Evolutionary conservation across 2,329 filamentous ascomycete genomes (phyloP).

Genomic region (Epichloe hybrida): DNA sequence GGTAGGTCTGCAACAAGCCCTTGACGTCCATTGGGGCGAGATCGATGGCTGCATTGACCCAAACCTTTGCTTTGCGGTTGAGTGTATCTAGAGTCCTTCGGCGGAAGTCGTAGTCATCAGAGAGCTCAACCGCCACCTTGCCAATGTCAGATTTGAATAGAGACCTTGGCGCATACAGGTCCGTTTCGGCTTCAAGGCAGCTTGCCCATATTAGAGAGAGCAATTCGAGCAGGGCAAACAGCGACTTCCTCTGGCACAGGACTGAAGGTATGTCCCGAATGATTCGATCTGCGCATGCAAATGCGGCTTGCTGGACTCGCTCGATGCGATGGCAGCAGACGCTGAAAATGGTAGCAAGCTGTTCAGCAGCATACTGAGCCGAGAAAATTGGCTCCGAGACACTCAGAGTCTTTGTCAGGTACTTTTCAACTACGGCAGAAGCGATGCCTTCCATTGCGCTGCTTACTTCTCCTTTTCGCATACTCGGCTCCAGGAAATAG

Average conservation of each 20-base stretch:
- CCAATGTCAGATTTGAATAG: constrained; percentile 66
- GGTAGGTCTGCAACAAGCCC: constrained; percentile 85
- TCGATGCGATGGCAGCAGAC: constrained; percentile 89
- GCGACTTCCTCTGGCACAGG: constrained; percentile 74
- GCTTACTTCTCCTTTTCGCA: constrained; percentile 49
- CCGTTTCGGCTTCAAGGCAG: constrained; percentile 86
- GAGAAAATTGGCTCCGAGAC: constrained; percentile 67
- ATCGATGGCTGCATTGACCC: constrained; percentile 70
- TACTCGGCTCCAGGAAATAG: constrained; percentile 91
- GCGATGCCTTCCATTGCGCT: constrained; percentile 52
- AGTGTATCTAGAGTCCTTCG: constrained; percentile 66
- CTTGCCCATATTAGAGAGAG: constrained; percentile 90
- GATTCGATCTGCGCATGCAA: constrained; percentile 71
- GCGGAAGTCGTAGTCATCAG: constrained; percentile 79
- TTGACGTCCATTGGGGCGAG: constrained; percentile 89
- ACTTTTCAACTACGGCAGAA: constrained; percentile 61
- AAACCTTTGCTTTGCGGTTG: constrained; percentile 61
- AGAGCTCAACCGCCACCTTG: constrained; percentile 75
- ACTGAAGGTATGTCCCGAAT: constrained; percentile 76
- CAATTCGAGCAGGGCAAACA: constrained; percentile 87
- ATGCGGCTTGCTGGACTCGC: constrained; percentile 78
- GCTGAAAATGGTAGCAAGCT: constrained; percentile 74
- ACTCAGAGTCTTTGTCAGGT: constrained; percentile 60
- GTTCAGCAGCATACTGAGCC: constrained; percentile 79
- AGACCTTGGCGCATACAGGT: constrained; percentile 80